Evolutionary conservation across 257 asterid species (phyloP), one percentile per base, ranked within the genome.

Genomic region (Craterostigma plantagineum): DNA sequence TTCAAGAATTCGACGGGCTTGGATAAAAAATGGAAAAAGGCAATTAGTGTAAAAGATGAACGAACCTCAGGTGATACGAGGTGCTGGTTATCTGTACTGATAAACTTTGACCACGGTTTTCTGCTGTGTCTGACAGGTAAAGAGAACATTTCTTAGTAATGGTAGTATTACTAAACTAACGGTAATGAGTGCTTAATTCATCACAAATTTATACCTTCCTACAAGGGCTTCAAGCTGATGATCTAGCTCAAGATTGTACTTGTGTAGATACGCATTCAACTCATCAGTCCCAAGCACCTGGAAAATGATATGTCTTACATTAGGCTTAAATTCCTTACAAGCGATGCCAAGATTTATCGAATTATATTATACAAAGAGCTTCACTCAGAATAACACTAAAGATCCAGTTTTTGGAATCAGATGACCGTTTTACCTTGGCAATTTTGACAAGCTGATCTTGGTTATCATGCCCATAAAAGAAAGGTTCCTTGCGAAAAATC

Each of bases 361-460:
- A 23, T 23, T 23, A 23, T 36, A 10, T 36, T 8, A 12, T 9
- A 8, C 3, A 2, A 36, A 36, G 40, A 36, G 14, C 11, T 36
- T 12, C 40, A 36, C 11, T 12, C 11, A 10, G 40, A 36, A 36
- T 36, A 12, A 10, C 3, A 36, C 1, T 12, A 36, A 23, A 23
- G 30, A 23, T 23, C 30, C 11, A 36, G 40, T 9, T 9, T 36
- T 36, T 9, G n/a, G 40, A 36, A 36, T 9, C 40, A 9, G 8
- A 12, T 36, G 14, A 36, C 40, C 14, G 14, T 36, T 36, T 12
- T 36, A 36, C 94, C 94, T 64, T 77, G 0, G 96, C 96, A 61
- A 86, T 86, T 71, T 86, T 86, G 48, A 86, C 94, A 33, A 86
- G 96, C 67, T 86, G 96, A 61, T 87, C 97, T 69, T 81, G 93